These are phyloP conservation scores for Sporothrix mexicana DNA, from an alignment of 2,329 filamentous ascomycete species.

Conservation along the genomic window DNA sequence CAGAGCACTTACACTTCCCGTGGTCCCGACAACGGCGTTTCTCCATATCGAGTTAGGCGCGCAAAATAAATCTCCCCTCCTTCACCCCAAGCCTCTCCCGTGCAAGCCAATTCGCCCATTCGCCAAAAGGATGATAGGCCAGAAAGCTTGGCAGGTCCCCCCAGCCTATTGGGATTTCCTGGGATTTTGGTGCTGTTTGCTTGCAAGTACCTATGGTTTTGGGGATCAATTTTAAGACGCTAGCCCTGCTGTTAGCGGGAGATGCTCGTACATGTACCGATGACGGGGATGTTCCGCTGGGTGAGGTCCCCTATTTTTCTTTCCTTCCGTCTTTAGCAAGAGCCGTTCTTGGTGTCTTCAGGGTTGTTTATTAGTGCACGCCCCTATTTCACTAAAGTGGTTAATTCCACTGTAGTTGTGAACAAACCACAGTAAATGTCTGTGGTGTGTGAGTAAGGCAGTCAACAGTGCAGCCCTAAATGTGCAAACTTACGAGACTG, in stretches of 20 bases:
- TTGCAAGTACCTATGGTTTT: too few relatives aligned
- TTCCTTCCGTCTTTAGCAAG: background rate
- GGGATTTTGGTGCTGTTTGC: too few relatives aligned
- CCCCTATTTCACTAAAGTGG: too few relatives aligned
- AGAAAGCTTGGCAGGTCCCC: background rate
- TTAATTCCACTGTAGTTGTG: background rate
- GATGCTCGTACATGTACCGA: conserved; percentile 31
- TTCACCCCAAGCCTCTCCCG: background rate
- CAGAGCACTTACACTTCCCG: too few relatives aligned
- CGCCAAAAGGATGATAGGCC: background rate
- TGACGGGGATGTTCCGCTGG: conserved; percentile 2
- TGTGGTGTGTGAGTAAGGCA: too few relatives aligned
- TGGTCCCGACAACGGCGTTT: background rate
- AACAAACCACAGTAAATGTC: too few relatives aligned
- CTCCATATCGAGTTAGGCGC: conserved; percentile 21
- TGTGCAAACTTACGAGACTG: too few relatives aligned
- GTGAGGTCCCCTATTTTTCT: background rate
- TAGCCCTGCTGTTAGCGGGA: conserved; percentile 25
- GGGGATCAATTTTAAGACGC: conserved; percentile 4
- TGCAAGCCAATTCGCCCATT: conserved; percentile 18
- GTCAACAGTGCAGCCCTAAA: too few relatives aligned
- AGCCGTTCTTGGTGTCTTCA: too few relatives aligned
- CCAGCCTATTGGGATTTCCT: background rate
- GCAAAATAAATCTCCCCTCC: background rate
- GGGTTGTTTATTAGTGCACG: too few relatives aligned